phyloP scores from a whole-genome alignment of 2,329 filamentous ascomycete species.

The Xylaria sp. region DNA sequence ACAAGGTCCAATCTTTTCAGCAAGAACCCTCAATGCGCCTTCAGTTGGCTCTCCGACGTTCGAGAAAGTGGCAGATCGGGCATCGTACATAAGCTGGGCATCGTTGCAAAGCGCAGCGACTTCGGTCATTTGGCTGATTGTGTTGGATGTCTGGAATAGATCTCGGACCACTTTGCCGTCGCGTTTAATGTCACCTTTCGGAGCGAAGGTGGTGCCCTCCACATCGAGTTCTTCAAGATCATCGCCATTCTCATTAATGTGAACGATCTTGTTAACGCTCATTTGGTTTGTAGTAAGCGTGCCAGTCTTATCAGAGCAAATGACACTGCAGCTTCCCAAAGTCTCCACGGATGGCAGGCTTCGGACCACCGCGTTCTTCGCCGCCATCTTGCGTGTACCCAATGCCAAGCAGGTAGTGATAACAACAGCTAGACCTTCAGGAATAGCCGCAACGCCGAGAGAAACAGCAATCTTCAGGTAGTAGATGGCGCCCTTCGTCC shows the following conservation, averaged over 20 bases:
- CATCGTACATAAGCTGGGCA: constrained; percentile 82
- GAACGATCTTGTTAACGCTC: constrained; percentile 94
- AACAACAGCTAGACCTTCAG: constrained; percentile 95
- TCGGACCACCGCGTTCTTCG: constrained; percentile 96
- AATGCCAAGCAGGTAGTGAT: constrained; percentile 98
- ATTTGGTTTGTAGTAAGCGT: constrained; percentile 99
- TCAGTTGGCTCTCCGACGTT: constrained; percentile 96
- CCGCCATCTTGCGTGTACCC: constrained; percentile 97
- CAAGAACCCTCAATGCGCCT: constrained; percentile 87
- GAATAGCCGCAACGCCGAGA: constrained; percentile 96
- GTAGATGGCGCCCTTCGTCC: constrained; percentile 98
- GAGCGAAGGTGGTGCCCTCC: constrained; percentile 91
- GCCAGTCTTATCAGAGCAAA: constrained; percentile 99
- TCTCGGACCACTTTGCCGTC: constrained; percentile 75
- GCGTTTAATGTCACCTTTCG: constrained; percentile 76
- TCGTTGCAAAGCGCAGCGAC: constrained; percentile 88
- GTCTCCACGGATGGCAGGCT: constrained; percentile 97
- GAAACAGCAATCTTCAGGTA: constrained; percentile 99
- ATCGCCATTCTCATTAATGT: constrained; percentile 77
- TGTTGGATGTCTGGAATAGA: constrained; percentile 76
- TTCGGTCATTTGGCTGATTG: constrained; percentile 79
- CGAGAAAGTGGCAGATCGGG: constrained; percentile 76
- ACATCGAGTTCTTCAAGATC: constrained; percentile 88
- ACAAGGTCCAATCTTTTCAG: constrained; percentile 92
- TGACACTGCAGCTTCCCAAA: constrained; percentile 97